These are phyloP conservation scores for Chlamydomonas sphaeroides DNA, from an alignment of 139 green algal genomes.

Conservation along the genomic window DNA sequence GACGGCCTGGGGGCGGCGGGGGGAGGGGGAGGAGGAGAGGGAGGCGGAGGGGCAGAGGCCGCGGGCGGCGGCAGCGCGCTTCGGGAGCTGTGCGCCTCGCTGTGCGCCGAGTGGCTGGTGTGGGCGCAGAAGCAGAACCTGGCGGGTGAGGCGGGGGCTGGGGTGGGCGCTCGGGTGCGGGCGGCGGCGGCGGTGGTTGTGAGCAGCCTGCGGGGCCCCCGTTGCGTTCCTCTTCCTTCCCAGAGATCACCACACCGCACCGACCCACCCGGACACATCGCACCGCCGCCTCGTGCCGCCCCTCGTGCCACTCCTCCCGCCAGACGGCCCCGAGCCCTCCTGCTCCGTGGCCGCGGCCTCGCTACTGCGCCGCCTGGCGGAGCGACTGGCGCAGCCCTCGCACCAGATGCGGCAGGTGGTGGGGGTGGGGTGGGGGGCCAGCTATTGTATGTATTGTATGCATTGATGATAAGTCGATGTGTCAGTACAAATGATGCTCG, in stretches of 20 bases:
- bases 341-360: constrained; percentile 9
- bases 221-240: not conserved
- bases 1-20: not conserved
- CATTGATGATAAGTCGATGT: no score
- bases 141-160: not conserved
- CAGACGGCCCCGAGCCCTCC: not conserved
- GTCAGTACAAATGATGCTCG: no score
- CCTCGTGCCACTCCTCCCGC: not conserved
- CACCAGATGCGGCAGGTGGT: no score
- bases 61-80: not conserved
- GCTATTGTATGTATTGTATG: no score
- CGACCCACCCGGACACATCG: no score
- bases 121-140: constrained; percentile 39
- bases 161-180: not conserved
- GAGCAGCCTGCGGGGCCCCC: not conserved
- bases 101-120: constrained; percentile 27
- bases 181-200: not conserved
- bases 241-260: not conserved
- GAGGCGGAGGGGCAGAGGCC: not conserved
- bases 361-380: constrained; percentile 28
- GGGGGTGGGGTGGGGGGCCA: no score
- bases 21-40: not conserved
- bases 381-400: constrained; percentile 23
- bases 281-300: no score
- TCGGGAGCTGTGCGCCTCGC: constrained; percentile 25